Percentiles rank a stretch among this genome's conserved stretches.
Evolutionary conservation across 768 basidiomycete genomes (phyloP).

Genomic region (Amanita brunnescens): DNA sequence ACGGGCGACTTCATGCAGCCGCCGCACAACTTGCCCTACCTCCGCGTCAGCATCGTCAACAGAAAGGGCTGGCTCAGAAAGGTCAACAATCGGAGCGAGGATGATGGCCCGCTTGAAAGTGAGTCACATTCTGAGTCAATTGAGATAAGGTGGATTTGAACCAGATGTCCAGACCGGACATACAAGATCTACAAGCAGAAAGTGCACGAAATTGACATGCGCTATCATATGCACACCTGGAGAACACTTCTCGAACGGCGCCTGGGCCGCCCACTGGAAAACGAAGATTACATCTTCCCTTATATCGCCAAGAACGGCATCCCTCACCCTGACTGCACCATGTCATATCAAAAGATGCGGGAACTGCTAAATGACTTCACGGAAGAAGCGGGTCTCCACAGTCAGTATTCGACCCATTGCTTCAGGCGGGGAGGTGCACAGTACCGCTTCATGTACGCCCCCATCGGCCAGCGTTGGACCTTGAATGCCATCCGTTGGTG

Average conservation of each 20-base stretch:
- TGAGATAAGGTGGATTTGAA: background rate
- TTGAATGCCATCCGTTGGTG: slow-evolving; percentile 30
- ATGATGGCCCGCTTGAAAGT: slow-evolving; percentile 7
- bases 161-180: background rate
- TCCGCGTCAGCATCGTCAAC: slow-evolving; percentile 11
- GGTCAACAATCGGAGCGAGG: slow-evolving; percentile 10
- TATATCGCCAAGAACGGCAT: background rate
- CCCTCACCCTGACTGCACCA: slow-evolving; percentile 18
- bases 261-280: slow-evolving; percentile 10
- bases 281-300: slow-evolving; percentile 26
- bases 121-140: background rate
- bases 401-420: slow-evolving; percentile 25
- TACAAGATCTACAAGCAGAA: slow-evolving; percentile 29
- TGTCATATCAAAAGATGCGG: slow-evolving; percentile 19
- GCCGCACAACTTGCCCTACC: slow-evolving; percentile 12
- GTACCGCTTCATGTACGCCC: slow-evolving; percentile 27
- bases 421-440: slow-evolving; percentile 14
- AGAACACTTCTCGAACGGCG: background rate
- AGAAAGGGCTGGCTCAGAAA: slow-evolving; percentile 19
- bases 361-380: slow-evolving; percentile 21
- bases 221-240: slow-evolving; percentile 18
- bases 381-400: slow-evolving; percentile 14
- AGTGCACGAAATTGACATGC: slow-evolving; percentile 21
- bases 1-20: background rate
- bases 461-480: slow-evolving; percentile 26